These are phyloP conservation scores for Fraxinus albicans DNA, from an alignment of 305 asterid species.

Conservation along the genomic window DNA sequence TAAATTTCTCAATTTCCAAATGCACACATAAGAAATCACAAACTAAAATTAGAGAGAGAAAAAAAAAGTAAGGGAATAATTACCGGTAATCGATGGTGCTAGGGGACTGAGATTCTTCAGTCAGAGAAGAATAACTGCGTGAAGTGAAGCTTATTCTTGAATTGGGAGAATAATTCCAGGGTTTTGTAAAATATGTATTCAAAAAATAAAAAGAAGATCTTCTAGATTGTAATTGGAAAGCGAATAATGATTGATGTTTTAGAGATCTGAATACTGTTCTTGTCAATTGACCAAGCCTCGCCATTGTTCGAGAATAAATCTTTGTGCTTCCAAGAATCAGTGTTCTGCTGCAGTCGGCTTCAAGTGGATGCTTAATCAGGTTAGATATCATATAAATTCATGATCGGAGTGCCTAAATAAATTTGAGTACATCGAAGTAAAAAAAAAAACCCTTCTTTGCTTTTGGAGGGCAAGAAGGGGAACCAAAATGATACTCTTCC, in stretches of 20 bases:
- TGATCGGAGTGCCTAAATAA: too few relatives aligned
- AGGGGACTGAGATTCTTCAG: constrained; percentile 46
- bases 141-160: constrained; percentile 15
- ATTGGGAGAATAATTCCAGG: constrained; percentile 21
- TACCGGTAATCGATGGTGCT: constrained; percentile 58
- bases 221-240: constrained; percentile 12
- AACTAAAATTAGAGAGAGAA: not conserved
- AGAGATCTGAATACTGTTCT: constrained; percentile 33
- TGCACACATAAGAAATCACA: not conserved
- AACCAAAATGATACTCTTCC: too few relatives aligned
- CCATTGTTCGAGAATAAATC: not conserved
- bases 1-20: not conserved
- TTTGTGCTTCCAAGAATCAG: too few relatives aligned
- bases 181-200: constrained; percentile 24
- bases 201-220: constrained; percentile 16
- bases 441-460: too few relatives aligned
- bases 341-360: too few relatives aligned
- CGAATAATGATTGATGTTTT: constrained; percentile 10
- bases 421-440: too few relatives aligned
- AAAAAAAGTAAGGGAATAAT: not conserved
- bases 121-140: constrained; percentile 41
- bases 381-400: too few relatives aligned
- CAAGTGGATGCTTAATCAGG: too few relatives aligned
- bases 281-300: constrained; percentile 19
- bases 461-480: too few relatives aligned